Percentiles rank a stretch among this genome's conserved stretches.
phyloP scores from a whole-genome alignment of 768 basidiomycete genomes.

The Lepiota brunneoincarnata region DNA sequence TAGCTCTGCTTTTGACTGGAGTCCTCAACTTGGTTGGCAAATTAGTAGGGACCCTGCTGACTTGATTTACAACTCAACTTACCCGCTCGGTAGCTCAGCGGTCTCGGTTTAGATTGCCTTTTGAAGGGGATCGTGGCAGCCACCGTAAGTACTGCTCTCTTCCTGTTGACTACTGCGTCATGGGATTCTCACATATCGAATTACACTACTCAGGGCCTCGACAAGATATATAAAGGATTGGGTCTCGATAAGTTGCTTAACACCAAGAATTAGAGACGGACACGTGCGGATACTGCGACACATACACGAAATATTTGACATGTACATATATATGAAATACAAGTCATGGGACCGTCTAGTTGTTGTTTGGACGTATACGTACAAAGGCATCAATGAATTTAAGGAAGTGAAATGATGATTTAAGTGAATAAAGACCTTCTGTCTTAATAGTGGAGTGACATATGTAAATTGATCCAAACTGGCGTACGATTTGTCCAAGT shows the following conservation, averaged over 20 bases:
- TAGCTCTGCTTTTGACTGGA: too few relatives aligned
- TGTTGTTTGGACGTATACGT: too few relatives aligned
- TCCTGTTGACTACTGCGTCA: too few relatives aligned
- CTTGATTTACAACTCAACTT: not conserved
- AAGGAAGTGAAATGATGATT: too few relatives aligned
- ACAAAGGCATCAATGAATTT: too few relatives aligned
- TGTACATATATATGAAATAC: not conserved
- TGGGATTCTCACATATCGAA: too few relatives aligned
- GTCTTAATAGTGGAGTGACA: too few relatives aligned
- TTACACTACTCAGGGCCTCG: slow-evolving; percentile 15
- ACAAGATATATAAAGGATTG: slow-evolving; percentile 30
- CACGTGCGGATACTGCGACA: too few relatives aligned
- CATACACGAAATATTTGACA: not conserved
- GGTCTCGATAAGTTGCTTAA: slow-evolving; percentile 27
- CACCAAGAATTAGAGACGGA: slow-evolving; percentile 1
- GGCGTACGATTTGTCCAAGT: not conserved
- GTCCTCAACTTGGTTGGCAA: slow-evolving; percentile 32
- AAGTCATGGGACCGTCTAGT: too few relatives aligned
- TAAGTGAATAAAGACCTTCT: too few relatives aligned
- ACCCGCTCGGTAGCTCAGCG: slow-evolving; percentile 19
- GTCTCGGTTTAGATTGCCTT: slow-evolving; percentile 29
- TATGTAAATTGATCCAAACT: too few relatives aligned
- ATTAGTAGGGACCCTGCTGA: slow-evolving; percentile 12
- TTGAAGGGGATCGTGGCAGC: slow-evolving; percentile 30
- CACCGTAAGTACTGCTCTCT: slow-evolving; percentile 15